Evolutionary conservation across 2,329 filamentous ascomycete genomes (phyloP), one percentile per base, ranked within the genome.

Genomic region (Seiridium unicorne): DNA sequence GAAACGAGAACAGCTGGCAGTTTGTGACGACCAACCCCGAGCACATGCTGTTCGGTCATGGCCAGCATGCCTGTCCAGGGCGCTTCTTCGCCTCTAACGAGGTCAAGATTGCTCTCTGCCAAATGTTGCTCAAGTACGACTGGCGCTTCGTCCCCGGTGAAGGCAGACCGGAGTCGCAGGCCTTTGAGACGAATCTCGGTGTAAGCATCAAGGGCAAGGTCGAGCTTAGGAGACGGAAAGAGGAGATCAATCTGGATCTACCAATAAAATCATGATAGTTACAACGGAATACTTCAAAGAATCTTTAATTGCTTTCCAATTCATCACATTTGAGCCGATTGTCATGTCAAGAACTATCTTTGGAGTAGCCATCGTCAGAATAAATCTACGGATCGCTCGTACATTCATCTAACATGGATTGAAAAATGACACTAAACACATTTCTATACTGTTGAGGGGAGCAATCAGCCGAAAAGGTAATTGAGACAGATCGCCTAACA

Each of bases 31-130:
- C 74, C 1, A 70, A 60, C 5, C 60, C 71, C 6, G 66, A 72
- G 2, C 68, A 70, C 35, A 63, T 74, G 38, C 60, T 61, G 11
- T 80, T 79, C 60, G 78, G 78, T 5, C 71, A 79, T 62, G 77
- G 77, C 5, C 69, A 71, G 44, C 75, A 79, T 57, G 76, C 77
- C 4, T 73, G 71, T 58, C 70, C 71, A 2, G 68, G 66, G 4
- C 60, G 68, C 13, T 69, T 69, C 61, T 68, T 77, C 65, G 74
- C 74, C 1, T 66, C 66, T 7, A 72, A 74, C 55, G 70, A 76
- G 62, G 68, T 77, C 18, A 76, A 77, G 69, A 66, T 69, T 35
- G 62, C 62, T 48, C 58, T 68, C 38, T 68, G 66, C 55, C 60
- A 67, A 48, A 9, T 73, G 34, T 59, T 73, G 60, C 64, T 73